These are phyloP conservation scores for Sarocladium kiliense DNA, from an alignment of 2,329 filamentous ascomycete genomes.

Conservation along the genomic window DNA sequence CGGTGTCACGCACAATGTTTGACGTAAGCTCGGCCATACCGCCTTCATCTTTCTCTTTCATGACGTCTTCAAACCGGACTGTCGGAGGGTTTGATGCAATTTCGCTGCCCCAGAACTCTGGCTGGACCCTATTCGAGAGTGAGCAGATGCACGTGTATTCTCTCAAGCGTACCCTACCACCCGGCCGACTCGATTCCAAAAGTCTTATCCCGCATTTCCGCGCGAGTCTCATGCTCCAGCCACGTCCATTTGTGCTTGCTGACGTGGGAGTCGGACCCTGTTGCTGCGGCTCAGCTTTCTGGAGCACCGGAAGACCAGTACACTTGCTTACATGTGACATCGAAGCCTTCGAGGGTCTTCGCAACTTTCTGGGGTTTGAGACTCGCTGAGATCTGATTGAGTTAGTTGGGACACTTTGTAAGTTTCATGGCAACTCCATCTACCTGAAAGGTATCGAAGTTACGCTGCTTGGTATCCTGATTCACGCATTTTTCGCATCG, in stretches of 20 bases:
- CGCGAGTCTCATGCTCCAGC: slow-evolving; percentile 23
- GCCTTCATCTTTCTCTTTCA: slow-evolving; percentile 38
- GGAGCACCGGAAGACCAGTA: background rate
- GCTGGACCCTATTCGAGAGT: slow-evolving; percentile 11
- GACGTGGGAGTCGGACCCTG: slow-evolving; percentile 66
- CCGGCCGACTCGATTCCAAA: background rate
- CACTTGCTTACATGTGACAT: slow-evolving; percentile 26
- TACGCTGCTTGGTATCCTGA: slow-evolving; percentile 35
- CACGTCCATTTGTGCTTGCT: slow-evolving; percentile 62
- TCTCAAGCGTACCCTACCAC: background rate
- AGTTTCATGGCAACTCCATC: background rate
- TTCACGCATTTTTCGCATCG: slow-evolving; percentile 36
- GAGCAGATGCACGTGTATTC: background rate
- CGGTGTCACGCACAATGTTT: slow-evolving; percentile 1
- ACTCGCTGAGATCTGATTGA: slow-evolving; percentile 11
- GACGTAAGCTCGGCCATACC: slow-evolving; percentile 7
- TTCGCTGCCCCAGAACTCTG: slow-evolving; percentile 20
- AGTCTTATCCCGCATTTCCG: slow-evolving; percentile 27
- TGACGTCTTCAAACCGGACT: slow-evolving; percentile 56
- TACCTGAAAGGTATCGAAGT: slow-evolving; percentile 36
- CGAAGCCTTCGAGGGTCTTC: slow-evolving; percentile 22
- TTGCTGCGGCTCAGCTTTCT: background rate
- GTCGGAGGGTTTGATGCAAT: slow-evolving; percentile 46
- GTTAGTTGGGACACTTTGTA: too few relatives aligned
- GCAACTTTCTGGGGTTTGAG: slow-evolving; percentile 23